Percentiles rank a stretch among this genome's conserved stretches.
These are phyloP conservation scores for Physcomitrellopsis africana DNA, from an alignment of 225 moss, liverwort and hornwort species.

Conservation along the genomic window DNA sequence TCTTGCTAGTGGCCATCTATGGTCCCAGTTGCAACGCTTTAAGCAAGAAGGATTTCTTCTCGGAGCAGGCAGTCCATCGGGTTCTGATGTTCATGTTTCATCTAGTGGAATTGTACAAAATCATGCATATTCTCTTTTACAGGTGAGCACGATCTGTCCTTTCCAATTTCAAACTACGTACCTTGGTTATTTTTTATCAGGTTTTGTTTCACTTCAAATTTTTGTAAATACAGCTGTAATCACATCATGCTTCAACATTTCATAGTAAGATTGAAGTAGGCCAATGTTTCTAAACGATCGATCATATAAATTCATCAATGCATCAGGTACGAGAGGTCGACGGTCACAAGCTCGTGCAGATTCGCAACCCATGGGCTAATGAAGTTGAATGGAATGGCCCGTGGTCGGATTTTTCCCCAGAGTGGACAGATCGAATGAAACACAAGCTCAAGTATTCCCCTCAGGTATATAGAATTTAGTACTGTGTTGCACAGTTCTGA, in stretches of 20 bases:
- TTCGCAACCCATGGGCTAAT: slow-evolving; percentile 99
- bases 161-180: background rate
- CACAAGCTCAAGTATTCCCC: slow-evolving; percentile 97
- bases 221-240: background rate
- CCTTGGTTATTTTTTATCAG: background rate
- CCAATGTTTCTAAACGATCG: background rate
- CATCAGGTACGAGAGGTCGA: slow-evolving; percentile 94
- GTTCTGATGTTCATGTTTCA: slow-evolving; percentile 96
- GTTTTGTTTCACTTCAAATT: background rate
- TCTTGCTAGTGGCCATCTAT: slow-evolving; percentile 92
- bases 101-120: slow-evolving; percentile 98
- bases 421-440: slow-evolving; percentile 99
- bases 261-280: background rate
- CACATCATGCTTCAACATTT: background rate
- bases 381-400: slow-evolving; percentile 99
- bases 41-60: slow-evolving; percentile 98
- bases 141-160: slow-evolving; percentile 52
- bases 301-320: slow-evolving; percentile 10
- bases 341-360: slow-evolving; percentile 93
- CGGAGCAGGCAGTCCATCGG: slow-evolving; percentile 98
- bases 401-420: slow-evolving; percentile 96
- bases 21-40: slow-evolving; percentile 95
- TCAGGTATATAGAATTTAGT: slow-evolving; percentile 59
- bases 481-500: background rate
- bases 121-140: slow-evolving; percentile 92